A percentile compares a stretch with the other conserved stretches of the same genome.
phyloP scores from a whole-genome alignment of 495 filamentous ascomycete species.

The Chaetomium tenue region DNA sequence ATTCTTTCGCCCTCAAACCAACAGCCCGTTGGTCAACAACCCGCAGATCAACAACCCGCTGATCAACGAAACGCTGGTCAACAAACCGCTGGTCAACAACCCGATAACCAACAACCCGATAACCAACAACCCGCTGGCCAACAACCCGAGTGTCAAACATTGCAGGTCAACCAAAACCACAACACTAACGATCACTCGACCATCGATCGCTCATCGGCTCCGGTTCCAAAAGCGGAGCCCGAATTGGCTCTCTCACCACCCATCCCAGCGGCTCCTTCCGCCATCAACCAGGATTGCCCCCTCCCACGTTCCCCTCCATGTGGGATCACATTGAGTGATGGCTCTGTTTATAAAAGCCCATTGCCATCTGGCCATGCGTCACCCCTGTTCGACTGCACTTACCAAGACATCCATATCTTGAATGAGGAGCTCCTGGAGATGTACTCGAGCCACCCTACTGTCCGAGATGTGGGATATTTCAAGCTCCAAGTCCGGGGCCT shows the following conservation, averaged over 20 bases:
- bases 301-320: neutral
- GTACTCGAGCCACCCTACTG: slow-evolving; percentile 32
- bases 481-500: slow-evolving; percentile 34
- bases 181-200: neutral
- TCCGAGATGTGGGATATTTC: slow-evolving; percentile 35
- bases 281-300: neutral
- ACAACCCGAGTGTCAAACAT: neutral
- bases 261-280: neutral
- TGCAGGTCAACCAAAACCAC: neutral
- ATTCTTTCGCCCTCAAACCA: neutral
- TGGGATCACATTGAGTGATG: slow-evolving; percentile 18
- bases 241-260: neutral
- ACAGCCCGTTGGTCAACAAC: too few species aligned
- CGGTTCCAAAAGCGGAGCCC: neutral
- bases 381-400: slow-evolving; percentile 35
- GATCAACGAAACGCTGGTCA: neutral
- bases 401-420: slow-evolving; percentile 33
- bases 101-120: too few species aligned
- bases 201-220: neutral
- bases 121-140: too few species aligned
- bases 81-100: neutral
- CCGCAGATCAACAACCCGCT: neutral
- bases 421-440: slow-evolving; percentile 36
- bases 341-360: slow-evolving; percentile 15
- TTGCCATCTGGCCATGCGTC: slow-evolving; percentile 21